phyloP scores from a whole-genome alignment of 352 stramenopile species.

The Globisporangium yorkense region DNA sequence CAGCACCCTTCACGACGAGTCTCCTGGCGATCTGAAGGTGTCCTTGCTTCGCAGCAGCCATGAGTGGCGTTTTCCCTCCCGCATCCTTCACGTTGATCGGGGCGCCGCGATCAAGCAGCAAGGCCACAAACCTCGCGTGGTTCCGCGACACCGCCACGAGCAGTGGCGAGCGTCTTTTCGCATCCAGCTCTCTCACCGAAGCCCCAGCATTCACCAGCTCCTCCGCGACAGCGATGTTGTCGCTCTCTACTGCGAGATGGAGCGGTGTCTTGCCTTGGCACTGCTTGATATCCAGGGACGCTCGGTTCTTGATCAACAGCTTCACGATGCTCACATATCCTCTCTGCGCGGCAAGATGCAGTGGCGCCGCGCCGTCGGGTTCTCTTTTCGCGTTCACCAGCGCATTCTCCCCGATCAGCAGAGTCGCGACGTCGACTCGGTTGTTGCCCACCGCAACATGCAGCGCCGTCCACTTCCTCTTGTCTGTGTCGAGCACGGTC shows the following conservation, averaged over 20 bases:
- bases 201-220: not conserved
- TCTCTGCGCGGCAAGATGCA: conserved; percentile 4
- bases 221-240: not conserved
- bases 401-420: conserved; percentile 1
- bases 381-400: not conserved
- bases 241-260: not conserved
- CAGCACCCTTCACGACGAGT: not conserved
- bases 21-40: conserved; percentile 1
- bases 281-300: conserved; percentile 1
- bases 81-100: not conserved
- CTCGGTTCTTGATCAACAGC: not conserved
- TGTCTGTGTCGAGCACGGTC: not conserved
- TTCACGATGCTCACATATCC: not conserved
- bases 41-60: conserved; percentile 2
- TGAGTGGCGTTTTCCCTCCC: not conserved
- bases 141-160: not conserved
- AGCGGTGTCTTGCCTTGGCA: conserved; percentile 2
- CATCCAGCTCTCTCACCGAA: not conserved
- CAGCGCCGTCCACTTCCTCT: conserved; percentile 1
- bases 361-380: not conserved
- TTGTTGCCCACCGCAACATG: conserved; percentile 3
- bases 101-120: not conserved
- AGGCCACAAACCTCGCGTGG: not conserved
- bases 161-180: not conserved
- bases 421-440: not conserved